These are phyloP conservation scores for Leccinum variicolor DNA, from an alignment of 768 basidiomycete genomes.

Conservation along the genomic window DNA sequence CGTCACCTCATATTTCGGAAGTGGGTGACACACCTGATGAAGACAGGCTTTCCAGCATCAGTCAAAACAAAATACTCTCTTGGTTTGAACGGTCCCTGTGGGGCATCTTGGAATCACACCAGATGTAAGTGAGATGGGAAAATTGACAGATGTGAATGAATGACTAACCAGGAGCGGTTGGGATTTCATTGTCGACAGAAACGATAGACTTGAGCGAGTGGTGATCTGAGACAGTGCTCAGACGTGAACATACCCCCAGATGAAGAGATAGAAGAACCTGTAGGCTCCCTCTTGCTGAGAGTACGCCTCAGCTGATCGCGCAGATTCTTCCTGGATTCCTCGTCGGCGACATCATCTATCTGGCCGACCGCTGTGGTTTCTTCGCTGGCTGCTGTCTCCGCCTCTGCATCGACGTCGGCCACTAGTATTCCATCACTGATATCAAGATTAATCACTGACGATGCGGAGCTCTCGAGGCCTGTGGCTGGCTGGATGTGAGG, in stretches of 20 bases:
- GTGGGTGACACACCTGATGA: conserved; percentile 58
- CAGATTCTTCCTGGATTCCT: conserved; percentile 59
- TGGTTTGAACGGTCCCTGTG: conserved; percentile 36
- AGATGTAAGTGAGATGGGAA: conserved; percentile 1
- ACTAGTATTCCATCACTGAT: conserved; percentile 66
- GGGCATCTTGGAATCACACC: conserved; percentile 6
- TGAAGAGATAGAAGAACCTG: conserved; percentile 36
- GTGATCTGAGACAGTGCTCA: conserved; percentile 8
- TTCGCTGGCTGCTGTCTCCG: conserved; percentile 53
- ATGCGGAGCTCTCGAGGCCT: conserved; percentile 60
- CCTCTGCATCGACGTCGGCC: conserved; percentile 65
- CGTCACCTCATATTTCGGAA: not conserved
- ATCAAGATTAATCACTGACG: conserved; percentile 67
- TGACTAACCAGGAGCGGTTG: conserved; percentile 19
- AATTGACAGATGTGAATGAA: conserved; percentile 2
- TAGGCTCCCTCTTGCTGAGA: conserved; percentile 47
- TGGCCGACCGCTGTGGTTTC: conserved; percentile 46
- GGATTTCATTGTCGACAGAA: conserved; percentile 36
- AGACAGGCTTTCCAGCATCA: conserved; percentile 98
- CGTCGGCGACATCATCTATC: conserved; percentile 43
- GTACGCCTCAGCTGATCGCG: conserved; percentile 73
- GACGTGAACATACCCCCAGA: conserved; percentile 9
- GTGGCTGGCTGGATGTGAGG: conserved; percentile 29
- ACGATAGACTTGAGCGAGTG: conserved; percentile 13
- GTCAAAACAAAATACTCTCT: conserved; percentile 92